phyloP scores from a whole-genome alignment of 225 moss, liverwort and hornwort species.

The Anthoceros angustus region DNA sequence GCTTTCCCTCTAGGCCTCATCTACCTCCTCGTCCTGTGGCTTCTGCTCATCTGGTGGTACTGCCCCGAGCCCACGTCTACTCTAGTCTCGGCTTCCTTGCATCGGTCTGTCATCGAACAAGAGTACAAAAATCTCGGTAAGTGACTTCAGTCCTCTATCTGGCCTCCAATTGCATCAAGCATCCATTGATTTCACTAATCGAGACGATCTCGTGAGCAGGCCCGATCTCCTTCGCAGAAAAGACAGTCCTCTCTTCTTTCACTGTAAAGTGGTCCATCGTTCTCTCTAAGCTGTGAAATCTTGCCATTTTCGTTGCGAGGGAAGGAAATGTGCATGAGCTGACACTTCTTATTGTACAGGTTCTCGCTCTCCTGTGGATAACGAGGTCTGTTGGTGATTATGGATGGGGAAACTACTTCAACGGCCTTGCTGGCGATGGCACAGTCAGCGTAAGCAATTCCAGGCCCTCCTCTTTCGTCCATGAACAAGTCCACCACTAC shows the following conservation, averaged over 20 bases:
- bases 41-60: conserved; percentile 9
- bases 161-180: neutral
- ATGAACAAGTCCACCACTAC: neutral
- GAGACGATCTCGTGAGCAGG: conserved; percentile 9
- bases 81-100: neutral
- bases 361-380: conserved; percentile 26
- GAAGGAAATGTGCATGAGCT: too few relatives aligned
- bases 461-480: neutral
- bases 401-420: conserved; percentile 30
- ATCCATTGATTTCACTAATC: neutral
- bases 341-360: neutral
- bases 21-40: neutral
- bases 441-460: conserved; percentile 24
- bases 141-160: neutral
- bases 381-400: conserved; percentile 25
- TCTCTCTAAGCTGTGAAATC: neutral
- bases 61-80: neutral
- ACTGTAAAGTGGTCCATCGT: conserved; percentile 7
- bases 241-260: conserved; percentile 21
- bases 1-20: conserved; percentile 46
- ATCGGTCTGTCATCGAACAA: conserved; percentile 1
- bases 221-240: conserved; percentile 20
- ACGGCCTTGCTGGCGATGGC: conserved; percentile 24
- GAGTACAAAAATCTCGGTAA: neutral
- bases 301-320: neutral